Base-by-base conservation (phyloP, 257 asterid genomes). In the Catharanthus roseus region DNA sequence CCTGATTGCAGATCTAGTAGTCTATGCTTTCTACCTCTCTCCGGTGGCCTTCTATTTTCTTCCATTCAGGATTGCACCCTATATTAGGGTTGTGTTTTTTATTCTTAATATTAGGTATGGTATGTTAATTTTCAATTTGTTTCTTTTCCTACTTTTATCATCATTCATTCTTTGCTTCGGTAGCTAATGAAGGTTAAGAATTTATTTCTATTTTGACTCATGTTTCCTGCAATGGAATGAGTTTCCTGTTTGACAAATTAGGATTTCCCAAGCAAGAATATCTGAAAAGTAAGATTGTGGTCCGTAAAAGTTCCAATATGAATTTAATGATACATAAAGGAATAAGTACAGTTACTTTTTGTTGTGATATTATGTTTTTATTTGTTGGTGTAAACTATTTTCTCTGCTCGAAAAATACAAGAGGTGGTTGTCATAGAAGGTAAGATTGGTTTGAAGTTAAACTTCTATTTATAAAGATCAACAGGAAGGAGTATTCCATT, bases 31-130 rank as follows among this genome's bases (percentile, higher is more conserved):
- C 57, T 91, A 73, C 79, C 83, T 89, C 68, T 89, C 96, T 71
- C 96, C 96, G 1, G 87, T 80, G 69, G 90, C 79, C 71, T 54
- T 88, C 68, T 81, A 73, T 82, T 70, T 74, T 77, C 98, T 92
- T 72, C 97, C 99, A 38, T 78, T 95, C 78, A 86, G 99, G 65
- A 78, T 87, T 80, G 95, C 97, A 33, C 96, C 97, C 58, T 95
- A 95, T 77, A 64, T 91, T 49, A 85, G 99, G 65, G 99, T 91
- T 78, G 82, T 80, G 56, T 76, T 89, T 83, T 82, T 95, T 76
- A 85, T 85, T 71, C 86, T 88, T 67, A 81, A 82, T 85, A 82
- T 91, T 83, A 85, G 97, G 99, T 95, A 82, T n/a, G 24, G n/a
- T 36, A 42, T 61, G 49, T 36, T 73, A 33, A 26, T 15, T 19